Evolutionary conservation across 1,139 yeast species (phyloP), one percentile per base, ranked within the genome.

Genomic region (Suhomyces bokatorum): DNA sequence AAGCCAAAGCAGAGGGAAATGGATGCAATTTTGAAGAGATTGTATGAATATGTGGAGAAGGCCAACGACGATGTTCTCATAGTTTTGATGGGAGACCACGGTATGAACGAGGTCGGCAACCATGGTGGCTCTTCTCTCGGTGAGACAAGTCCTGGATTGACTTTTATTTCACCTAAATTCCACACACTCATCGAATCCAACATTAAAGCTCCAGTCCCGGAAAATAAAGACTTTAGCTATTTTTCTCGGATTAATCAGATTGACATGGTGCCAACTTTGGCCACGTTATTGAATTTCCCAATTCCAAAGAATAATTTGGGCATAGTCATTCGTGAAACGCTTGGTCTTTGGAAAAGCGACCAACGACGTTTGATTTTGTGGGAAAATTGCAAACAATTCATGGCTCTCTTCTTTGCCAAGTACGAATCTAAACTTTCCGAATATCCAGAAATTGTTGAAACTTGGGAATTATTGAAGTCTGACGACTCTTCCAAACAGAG

Each of bases 41-140:
- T 93, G 0, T 89, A 81, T 59, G 59, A 68, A 0, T 65, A 72
- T 8, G 47, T 57, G 12, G 37, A 48, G 1, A 40, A 53, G 3
- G 20, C 44, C 4, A 41, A 47, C 2, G 78, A 83, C 24, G 68
- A 76, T 17, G 85, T 96, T 0, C 63, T 93, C 37, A 67, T 93
- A 30, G 80, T 93, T 7, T 79, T 93, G 1, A 70, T 88, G 70
- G 99, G 99, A 1, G 98, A 91, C 58, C 98, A 91, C 63, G 98
- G 98, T 1, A 91, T 91, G 98, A 88, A 87, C 57, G 88, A 83
- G 41, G 80, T 83, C 2, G 99, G 99, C 0, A 93, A 93, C 56
- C 99, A 93, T 61, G 99, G 99, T 11, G 99, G 97, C 0, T 87
- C 97, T 0, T 87, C 97, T 0, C 64, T 75, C 0, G 96, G 97